Evolutionary conservation across 768 basidiomycete species (phyloP), one percentile per base, ranked within the genome.

Genomic region (Kwoniella europaea): DNA sequence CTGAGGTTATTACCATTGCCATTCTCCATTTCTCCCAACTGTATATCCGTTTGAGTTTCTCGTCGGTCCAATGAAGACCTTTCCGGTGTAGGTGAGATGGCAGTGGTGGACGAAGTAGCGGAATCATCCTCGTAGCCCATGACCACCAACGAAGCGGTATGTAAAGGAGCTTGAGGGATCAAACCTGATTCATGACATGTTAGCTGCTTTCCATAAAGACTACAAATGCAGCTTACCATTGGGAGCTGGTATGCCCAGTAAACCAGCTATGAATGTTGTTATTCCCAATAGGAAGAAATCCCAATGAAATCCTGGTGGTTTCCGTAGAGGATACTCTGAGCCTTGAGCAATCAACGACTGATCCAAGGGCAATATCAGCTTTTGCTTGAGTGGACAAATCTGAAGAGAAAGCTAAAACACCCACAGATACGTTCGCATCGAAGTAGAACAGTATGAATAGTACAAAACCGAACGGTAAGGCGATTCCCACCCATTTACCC

Each of bases 381-480:
- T 57, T 7, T 22, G 13, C 18, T 15, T 27, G 55, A 29, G 12
- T 24, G 12, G n/a, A 18, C 53, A 43, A 13, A 55, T 29, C 12
- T 42, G 41, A 66, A 10, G 10, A 15, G 66, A n/a, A 29, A 42
- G 24, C n/a, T 12, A 22, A 20, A 29, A 58, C 60, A 84, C 91
- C 75, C 81, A 92, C 92, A 58, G 93, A 94, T 64, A 94, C 92
- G 75, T 95, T 95, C 74, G 94, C 92, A 73, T 98, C 94, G 75
- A 97, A 97, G 86, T 94, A 94, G 85, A 98, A 96, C 55, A 97
- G 85, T 24, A 96, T 88, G 89, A 92, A 97, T 5, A 98, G 86
- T 22, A 94, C 86, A 53, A 94, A 83, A 2, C 94, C 95, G 76
- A 97, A 97, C 0, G 94, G 94, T 54, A 94, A 85, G 0, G 94